Evolutionary conservation across 2,329 filamentous ascomycete genomes (phyloP), one percentile per base, ranked within the genome.

Genomic region (Emergomyces pasteurianus): DNA sequence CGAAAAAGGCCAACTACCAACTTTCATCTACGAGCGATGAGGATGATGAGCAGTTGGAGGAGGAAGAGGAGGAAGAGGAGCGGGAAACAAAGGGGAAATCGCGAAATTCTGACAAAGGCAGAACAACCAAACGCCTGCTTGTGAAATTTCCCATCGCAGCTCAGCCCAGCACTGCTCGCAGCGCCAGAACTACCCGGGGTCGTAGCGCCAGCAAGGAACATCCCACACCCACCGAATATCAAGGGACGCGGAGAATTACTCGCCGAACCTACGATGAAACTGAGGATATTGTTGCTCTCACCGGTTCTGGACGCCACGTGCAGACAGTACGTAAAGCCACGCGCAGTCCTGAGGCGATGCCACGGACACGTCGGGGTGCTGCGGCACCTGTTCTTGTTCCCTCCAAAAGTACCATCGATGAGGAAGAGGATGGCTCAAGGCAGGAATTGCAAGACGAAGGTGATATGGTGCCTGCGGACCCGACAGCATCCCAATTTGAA

Each of bases 231-330:
- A 63, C 36, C 38, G 40, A 63, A 55, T 61, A 68, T 60, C 61
- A 67, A 58, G 62, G 63, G 66, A 75, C 62, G 64, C 68, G 84
- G 64, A 78, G 83, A 63, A 84, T 79, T 64, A 84, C 81, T 68
- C 83, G 84, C 53, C 77, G 83, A 21, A 83, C 80, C 28, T 81
- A 83, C 63, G 81, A 83, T 64, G 75, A 80, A 3, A 78, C 81
- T 31, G 79, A 81, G 42, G 78, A 81, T 40, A 78, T 86, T 16
- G 73, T 84, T 53, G 81, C 80, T 18, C 73, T 86, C 52, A 81
- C 83, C 2, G 80, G 82, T 64, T 85, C 83, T 8, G 83, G 83
- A 21, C 80, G 76, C 62, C 82, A 86, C 69, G 77, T 79, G 61
- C 72, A 81, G 59, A 75, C 82, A 4, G 74, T 84, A 10, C 77